Evolutionary conservation across 495 filamentous ascomycete species (phyloP).

Genomic region (Neurospora sp.): DNA sequence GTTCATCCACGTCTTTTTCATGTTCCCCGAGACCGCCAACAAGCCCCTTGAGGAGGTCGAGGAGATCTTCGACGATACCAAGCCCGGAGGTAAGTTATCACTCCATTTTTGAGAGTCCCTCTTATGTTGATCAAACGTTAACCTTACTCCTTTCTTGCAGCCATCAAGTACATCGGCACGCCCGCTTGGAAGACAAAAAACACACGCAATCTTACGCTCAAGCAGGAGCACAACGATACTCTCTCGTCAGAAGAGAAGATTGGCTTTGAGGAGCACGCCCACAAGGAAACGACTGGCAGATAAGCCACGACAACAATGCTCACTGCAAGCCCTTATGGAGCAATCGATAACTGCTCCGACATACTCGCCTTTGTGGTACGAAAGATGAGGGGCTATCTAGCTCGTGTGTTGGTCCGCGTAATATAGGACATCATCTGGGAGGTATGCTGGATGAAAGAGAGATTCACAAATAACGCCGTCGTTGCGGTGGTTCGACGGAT

Average conservation of each 20-base stretch:
- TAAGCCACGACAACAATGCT: background rate
- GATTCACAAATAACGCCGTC: background rate
- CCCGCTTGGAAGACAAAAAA: constrained; percentile 59
- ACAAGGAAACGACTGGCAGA: constrained; percentile 3
- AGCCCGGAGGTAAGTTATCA: constrained; percentile 14
- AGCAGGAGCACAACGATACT: constrained; percentile 24
- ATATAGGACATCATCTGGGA: background rate
- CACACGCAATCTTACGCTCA: constrained; percentile 19
- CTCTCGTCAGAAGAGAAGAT: constrained; percentile 22
- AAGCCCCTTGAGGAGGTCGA: constrained; percentile 74
- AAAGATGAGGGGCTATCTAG: background rate
- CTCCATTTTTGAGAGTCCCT: background rate
- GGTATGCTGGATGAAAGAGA: background rate
- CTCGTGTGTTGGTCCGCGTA: background rate
- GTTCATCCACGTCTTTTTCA: constrained; percentile 66
- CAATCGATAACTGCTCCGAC: background rate
- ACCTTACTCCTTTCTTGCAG: constrained; percentile 22
- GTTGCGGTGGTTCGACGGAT: background rate
- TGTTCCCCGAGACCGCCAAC: constrained; percentile 75
- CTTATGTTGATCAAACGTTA: background rate
- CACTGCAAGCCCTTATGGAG: background rate
- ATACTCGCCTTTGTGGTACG: background rate
- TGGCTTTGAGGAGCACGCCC: constrained; percentile 3
- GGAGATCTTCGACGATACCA: constrained; percentile 50
- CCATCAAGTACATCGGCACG: constrained; percentile 52